phyloP scores from a whole-genome alignment of 2,329 filamentous ascomycete genomes.

The Xylaria sp. region DNA sequence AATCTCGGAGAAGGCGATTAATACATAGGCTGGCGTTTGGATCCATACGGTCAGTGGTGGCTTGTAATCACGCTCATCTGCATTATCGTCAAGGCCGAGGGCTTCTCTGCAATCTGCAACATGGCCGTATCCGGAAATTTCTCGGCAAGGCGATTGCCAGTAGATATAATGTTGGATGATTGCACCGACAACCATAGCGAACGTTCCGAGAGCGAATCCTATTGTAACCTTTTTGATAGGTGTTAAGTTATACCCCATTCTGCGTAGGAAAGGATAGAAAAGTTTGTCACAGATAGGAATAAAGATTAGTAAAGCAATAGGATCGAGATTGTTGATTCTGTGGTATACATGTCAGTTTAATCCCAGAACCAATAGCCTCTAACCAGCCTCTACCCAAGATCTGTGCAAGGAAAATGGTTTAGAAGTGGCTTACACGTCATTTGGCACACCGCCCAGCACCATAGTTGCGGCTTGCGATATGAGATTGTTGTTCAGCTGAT shows the following conservation, averaged over 20 bases:
- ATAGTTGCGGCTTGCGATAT: slow-evolving; percentile 68
- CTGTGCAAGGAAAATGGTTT: neutral
- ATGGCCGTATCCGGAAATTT: slow-evolving; percentile 57
- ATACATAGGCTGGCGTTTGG: slow-evolving; percentile 63
- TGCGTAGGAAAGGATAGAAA: slow-evolving; percentile 70
- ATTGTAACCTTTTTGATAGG: slow-evolving; percentile 73
- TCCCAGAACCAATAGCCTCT: neutral
- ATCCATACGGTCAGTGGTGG: slow-evolving; percentile 70
- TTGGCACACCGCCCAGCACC: slow-evolving; percentile 73
- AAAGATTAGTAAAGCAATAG: slow-evolving; percentile 73
- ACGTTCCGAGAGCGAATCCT: slow-evolving; percentile 66
- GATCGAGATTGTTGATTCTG: slow-evolving; percentile 71
- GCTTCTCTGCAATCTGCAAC: slow-evolving; percentile 55
- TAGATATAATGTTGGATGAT: slow-evolving; percentile 70
- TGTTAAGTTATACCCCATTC: slow-evolving; percentile 66
- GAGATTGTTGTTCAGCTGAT: slow-evolving; percentile 74
- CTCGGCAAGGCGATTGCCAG: slow-evolving; percentile 44
- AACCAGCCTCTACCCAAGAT: neutral
- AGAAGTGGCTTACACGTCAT: slow-evolving; percentile 61
- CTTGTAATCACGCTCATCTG: slow-evolving; percentile 43
- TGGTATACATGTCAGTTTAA: slow-evolving; percentile 3
- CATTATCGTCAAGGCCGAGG: slow-evolving; percentile 30
- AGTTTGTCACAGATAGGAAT: slow-evolving; percentile 71
- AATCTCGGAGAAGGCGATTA: slow-evolving; percentile 69
- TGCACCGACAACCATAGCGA: slow-evolving; percentile 68